Evolutionary conservation across 805 yeast genomes (phyloP), one percentile per base, ranked within the genome.

Genomic region (Cyberlindnera maritima): DNA sequence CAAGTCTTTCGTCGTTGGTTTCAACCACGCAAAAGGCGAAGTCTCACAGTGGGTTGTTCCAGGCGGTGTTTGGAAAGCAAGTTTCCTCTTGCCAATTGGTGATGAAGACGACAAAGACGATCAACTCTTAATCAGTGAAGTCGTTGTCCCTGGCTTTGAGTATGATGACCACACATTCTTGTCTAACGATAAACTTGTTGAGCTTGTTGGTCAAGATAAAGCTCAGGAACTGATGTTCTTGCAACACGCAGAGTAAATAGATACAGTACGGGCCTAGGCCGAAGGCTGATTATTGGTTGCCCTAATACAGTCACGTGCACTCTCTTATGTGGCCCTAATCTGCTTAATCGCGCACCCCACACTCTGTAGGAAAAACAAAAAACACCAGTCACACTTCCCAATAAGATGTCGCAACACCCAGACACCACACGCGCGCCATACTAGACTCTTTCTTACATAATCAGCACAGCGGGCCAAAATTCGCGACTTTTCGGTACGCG

Each of bases 31-130:
- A 0, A 62, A 62, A 12, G 81, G 81, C 7, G 81, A 78, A 57
- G 65, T 73, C 4, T 66, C 75, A 36, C 85, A 79, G 58, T 79
- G 83, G 83, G 81, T 79, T 6, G 83, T 79, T n/a, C 81, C 80
- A 11, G 80, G 82, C 1, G 82, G 76, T 12, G 77, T 74, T 17
- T 79, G 74, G 64, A 79, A 79, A 57, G 82, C 83, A 4, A 74
- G 80, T 41, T 79, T 75, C 55, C 45, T 77, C 20, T 36, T 71
- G 3, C 76, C 77, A n/a, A 57, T 66, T 36, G 51, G 46, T 18
- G 66, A 58, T 5, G 15, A 20, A 6, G 72, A 62, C 32, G 56
- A 64, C 26, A 55, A 56, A 17, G 63, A 70, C 28, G 79, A 76
- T 37, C 70, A 66, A 43, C 53, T 78, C 25, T 60, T 76, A 44